Evolutionary conservation across 2,329 filamentous ascomycete species (phyloP), one percentile per base, ranked within the genome.

Genomic region (Penicillium sp.): DNA sequence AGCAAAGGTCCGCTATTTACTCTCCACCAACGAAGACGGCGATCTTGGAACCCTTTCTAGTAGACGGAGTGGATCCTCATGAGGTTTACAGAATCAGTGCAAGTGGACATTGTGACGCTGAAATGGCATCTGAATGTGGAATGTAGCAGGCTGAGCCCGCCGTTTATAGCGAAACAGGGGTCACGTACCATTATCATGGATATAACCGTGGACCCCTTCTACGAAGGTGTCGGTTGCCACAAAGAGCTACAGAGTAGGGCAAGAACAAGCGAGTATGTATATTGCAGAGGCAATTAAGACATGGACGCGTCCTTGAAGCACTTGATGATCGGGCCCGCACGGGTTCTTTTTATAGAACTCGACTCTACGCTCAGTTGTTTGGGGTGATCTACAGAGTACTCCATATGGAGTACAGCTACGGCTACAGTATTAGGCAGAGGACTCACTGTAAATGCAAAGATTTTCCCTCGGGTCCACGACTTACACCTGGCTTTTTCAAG

Each of bases 401-500:
- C 20, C 20, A 18, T 18, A 18, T 18, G 20, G 20, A 23, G 20
- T 23, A 23, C 20, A 23, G 20, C 20, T 9, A 18, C 15, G 15
- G 15, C 15, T 18, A 18, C 27, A 28, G 27, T 29, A 12, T 23
- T 20, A 4, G 15, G 10, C 15, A 20, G 4, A 10, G 33, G 20
- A 23, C 15, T 18, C 15, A 23, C 20, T 23, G 4, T 23, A 23
- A 23, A 23, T 23, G 20, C 20, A 23, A 2, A 18, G 38, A n/a
- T 40, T 24, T 40, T 20, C 10, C 20, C 25, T 3, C 3, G 20
- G 37, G 13, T 2, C 38, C 38, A 15, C 23, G 23, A 12, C 20
- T 46, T 12, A 47, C 44, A 42, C 45, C 29, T 47, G 38, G 38
- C 39, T 31, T 37, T 27, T 48, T 52, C 49, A 42, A 48, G 42